These are phyloP conservation scores for Entonaema liquescens DNA, from an alignment of 495 filamentous ascomycete genomes.

Conservation along the genomic window DNA sequence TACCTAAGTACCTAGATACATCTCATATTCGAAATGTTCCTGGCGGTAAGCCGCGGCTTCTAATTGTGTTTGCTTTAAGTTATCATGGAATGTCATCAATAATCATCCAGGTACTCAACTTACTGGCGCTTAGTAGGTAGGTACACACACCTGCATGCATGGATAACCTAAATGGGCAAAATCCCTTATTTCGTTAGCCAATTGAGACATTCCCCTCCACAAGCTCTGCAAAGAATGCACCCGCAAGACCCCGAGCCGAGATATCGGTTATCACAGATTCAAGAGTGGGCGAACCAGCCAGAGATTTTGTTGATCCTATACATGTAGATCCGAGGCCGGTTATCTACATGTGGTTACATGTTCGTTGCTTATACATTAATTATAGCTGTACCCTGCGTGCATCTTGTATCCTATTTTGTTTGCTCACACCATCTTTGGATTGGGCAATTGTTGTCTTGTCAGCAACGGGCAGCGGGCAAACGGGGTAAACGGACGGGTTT, in stretches of 20 bases:
- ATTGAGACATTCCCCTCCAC: neutral
- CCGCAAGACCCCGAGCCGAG: neutral
- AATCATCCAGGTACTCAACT: neutral
- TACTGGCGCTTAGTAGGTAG: neutral
- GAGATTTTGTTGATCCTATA: neutral
- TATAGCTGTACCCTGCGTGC: neutral
- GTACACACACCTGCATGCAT: neutral
- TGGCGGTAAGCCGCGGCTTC: conserved; percentile 30
- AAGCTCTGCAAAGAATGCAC: neutral
- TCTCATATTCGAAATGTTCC: too few relatives aligned
- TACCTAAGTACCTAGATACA: too few relatives aligned
- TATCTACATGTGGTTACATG: conserved; percentile 11
- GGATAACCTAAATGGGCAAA: neutral
- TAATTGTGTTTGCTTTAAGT: neutral
- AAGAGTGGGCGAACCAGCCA: neutral
- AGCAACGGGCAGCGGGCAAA: conserved; percentile 29
- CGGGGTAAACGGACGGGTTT: conserved; percentile 29
- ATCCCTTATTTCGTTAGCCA: neutral
- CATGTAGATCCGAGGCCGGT: conserved; percentile 35
- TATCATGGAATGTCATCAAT: conserved; percentile 29
- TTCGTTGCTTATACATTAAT: neutral
- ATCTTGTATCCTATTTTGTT: conserved; percentile 3
- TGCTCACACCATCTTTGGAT: neutral
- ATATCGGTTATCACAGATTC: neutral
- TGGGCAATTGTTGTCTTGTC: conserved; percentile 15